Conservation (phyloP, 345 rosid species). For the Eucalyptus lansdowneana region DNA sequence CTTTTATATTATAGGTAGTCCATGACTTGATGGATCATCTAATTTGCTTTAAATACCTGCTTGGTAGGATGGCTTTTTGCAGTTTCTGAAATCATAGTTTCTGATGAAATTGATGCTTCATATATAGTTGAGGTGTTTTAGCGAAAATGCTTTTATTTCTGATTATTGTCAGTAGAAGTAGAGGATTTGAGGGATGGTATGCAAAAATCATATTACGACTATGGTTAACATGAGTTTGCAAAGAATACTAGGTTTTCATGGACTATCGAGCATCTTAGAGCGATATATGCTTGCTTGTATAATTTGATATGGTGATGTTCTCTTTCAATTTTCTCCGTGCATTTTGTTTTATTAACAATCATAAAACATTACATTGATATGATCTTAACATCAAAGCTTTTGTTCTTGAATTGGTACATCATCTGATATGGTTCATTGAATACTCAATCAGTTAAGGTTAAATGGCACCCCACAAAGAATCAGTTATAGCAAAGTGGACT, state of each 20-base stretch:
- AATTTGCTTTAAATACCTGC: background rate
- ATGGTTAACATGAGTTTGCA: background rate
- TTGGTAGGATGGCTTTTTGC: background rate
- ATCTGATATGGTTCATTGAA: too few relatives aligned
- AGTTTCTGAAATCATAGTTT: background rate
- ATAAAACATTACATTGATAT: too few relatives aligned
- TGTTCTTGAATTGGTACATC: too few relatives aligned
- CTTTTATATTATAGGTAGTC: background rate
- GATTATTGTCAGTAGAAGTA: background rate
- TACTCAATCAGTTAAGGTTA: too few relatives aligned
- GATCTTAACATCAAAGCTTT: too few relatives aligned
- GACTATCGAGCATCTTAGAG: background rate
- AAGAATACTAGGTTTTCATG: background rate
- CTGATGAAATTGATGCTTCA: background rate
- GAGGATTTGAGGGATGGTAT: background rate
- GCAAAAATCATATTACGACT: background rate
- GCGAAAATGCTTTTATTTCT: background rate
- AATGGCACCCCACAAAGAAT: too few relatives aligned
- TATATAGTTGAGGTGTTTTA: background rate
- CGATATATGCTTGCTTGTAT: too few relatives aligned
- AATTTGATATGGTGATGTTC: too few relatives aligned
- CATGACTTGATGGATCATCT: background rate
- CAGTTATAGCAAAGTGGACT: too few relatives aligned
- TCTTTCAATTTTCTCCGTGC: too few relatives aligned
- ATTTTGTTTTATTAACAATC: too few relatives aligned